phyloP scores from a whole-genome alignment of 495 filamentous ascomycete species.

The Penicillium fimorum region DNA sequence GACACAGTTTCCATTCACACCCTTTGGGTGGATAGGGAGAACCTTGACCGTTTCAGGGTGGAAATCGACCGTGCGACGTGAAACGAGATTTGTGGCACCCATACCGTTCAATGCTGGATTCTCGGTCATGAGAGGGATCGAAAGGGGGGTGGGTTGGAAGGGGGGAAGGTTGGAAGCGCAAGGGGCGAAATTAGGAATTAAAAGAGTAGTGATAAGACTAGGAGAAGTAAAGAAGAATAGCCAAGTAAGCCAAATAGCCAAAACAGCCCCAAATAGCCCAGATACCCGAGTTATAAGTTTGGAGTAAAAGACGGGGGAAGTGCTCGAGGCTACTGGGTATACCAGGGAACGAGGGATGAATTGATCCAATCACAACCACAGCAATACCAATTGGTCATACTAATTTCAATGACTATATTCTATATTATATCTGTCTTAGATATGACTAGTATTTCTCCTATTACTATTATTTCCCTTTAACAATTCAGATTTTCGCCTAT shows the following conservation, averaged over 20 bases:
- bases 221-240: not conserved
- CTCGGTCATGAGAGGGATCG: slow-evolving; percentile 9
- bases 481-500: too few relatives aligned
- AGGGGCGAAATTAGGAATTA: slow-evolving; percentile 10
- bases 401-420: not conserved
- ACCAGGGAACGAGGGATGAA: slow-evolving; percentile 4
- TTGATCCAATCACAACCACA: slow-evolving; percentile 7
- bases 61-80: slow-evolving; percentile 6
- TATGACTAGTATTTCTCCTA: too few relatives aligned
- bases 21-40: not conserved
- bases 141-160: not conserved
- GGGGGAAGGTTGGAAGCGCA: not conserved
- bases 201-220: not conserved
- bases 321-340: slow-evolving; percentile 9
- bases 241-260: not conserved
- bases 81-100: not conserved
- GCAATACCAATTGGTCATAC: slow-evolving; percentile 11
- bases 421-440: too few relatives aligned
- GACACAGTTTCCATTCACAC: slow-evolving; percentile 18
- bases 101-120: slow-evolving; percentile 2
- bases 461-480: not conserved
- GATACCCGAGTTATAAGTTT: not conserved
- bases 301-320: slow-evolving; percentile 5
- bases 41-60: slow-evolving; percentile 7
- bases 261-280: too few relatives aligned